These are phyloP conservation scores for Cyclanthera cordifolia DNA, from an alignment of 306 rosid genomes.

Conservation along the genomic window DNA sequence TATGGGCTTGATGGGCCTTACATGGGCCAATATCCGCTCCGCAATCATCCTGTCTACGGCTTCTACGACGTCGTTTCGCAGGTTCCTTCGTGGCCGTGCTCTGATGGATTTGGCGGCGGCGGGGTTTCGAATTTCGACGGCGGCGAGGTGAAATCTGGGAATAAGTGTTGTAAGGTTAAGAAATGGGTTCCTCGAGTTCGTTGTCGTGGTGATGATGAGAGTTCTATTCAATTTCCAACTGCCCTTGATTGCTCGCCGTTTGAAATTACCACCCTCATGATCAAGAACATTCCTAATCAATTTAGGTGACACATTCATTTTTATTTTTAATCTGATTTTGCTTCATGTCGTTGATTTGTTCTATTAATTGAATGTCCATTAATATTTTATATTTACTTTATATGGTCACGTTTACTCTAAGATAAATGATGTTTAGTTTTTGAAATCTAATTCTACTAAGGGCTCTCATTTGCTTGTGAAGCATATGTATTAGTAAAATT, in stretches of 20 bases:
- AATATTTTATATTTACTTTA: too few species aligned
- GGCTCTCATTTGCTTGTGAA: too few species aligned
- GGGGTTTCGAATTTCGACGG: not conserved
- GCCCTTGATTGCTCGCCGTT: not conserved
- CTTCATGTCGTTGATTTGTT: not conserved
- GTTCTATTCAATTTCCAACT: not conserved
- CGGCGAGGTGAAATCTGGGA: not conserved
- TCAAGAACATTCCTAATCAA: slow-evolving; percentile 16
- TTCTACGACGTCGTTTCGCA: not conserved
- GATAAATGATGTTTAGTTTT: too few species aligned
- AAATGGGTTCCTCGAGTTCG: not conserved
- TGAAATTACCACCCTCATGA: slow-evolving; percentile 7
- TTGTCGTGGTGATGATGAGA: not conserved
- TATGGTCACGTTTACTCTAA: too few species aligned
- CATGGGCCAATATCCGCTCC: not conserved
- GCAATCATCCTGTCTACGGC: not conserved
- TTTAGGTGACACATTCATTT: not conserved
- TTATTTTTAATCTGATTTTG: not conserved
- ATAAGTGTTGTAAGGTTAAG: not conserved
- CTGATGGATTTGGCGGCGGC: not conserved
- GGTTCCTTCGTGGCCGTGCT: not conserved
- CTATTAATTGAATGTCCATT: too few species aligned
- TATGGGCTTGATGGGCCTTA: too few species aligned
- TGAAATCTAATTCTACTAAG: too few species aligned
- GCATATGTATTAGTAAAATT: too few species aligned